Evolutionary conservation across 148 eudicot genomes (phyloP), one percentile per base, ranked within the genome.

Genomic region (Heliamphora exappendiculata): DNA sequence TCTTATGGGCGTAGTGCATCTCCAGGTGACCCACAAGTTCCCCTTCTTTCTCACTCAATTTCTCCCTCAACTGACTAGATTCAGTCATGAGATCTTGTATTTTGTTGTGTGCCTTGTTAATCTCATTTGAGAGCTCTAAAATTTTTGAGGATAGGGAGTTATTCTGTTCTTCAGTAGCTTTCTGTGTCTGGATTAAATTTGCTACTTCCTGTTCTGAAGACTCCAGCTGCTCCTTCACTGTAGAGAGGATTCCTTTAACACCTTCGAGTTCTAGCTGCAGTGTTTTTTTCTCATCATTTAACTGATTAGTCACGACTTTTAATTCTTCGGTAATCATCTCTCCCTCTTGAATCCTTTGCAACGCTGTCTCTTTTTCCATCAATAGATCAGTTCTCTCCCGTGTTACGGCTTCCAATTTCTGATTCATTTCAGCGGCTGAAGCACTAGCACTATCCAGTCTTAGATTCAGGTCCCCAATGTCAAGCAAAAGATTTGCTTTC

Each of bases 131-230:
- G 37, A 89, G 82, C 75, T 86, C 88, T 55, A 75, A 80, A 81
- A 83, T 75, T 81, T 85, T 88, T 28, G 75, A 29, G 41, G 89
- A 81, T 19, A 93, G 89, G 39, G 82, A 81, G 11, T 39, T 76
- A 14, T 88, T 90, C 45, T 89, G 88, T 59, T 88, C 93, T 53
- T 80, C 89, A 4, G 84, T 68, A 62, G 82, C 85, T 81, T 72
- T 86, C 66, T 78, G 75, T 45, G 75, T 78, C 58, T 76, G 80
- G 67, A 70, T 82, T 82, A 94, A 78, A 74, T 80, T 84, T 29
- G 81, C 79, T 65, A 77, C 73, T 74, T 87, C 93, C 64, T 73
- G 78, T 75, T 78, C 85, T 60, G 89, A 70, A 14, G 93, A 82
- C 50, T 82, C 80, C 36, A 89, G 73, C 62, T 85, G 78, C 78